A percentile compares a stretch with the other conserved stretches of the same genome.
These are phyloP conservation scores for Colletotrichum viniferum DNA, from an alignment of 2,329 filamentous ascomycete species.

Conservation along the genomic window DNA sequence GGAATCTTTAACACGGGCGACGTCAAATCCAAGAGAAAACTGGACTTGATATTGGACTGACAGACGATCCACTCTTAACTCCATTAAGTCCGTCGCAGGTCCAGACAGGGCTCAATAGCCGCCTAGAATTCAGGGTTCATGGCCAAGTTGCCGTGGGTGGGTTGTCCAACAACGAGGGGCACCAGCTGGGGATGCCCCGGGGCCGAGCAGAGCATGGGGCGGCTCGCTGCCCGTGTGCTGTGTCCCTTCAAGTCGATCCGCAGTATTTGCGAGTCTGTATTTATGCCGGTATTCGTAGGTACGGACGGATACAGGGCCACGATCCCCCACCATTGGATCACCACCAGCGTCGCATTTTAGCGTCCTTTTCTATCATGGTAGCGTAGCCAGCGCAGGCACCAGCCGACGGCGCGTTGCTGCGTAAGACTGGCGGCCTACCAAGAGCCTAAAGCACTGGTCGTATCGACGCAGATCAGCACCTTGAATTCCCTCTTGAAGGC, in stretches of 20 bases:
- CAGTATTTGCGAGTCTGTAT: background rate
- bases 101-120: background rate
- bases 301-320: background rate
- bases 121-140: constrained; percentile 7
- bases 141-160: background rate
- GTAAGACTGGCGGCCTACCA: background rate
- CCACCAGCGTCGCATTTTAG: background rate
- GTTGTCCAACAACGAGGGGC: background rate
- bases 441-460: background rate
- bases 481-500: background rate
- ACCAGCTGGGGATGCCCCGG: background rate
- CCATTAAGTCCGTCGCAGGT: constrained; percentile 18
- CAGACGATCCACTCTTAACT: background rate
- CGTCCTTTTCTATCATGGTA: background rate
- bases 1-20: background rate
- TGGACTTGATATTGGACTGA: background rate
- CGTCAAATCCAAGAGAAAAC: background rate
- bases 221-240: background rate
- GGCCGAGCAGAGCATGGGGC: background rate
- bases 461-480: background rate
- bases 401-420: background rate
- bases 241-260: background rate
- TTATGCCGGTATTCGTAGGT: background rate
- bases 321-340: background rate
- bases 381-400: background rate